These are phyloP conservation scores for Trichothecium sympodiale DNA, from an alignment of 2,329 filamentous ascomycete species.

Conservation along the genomic window DNA sequence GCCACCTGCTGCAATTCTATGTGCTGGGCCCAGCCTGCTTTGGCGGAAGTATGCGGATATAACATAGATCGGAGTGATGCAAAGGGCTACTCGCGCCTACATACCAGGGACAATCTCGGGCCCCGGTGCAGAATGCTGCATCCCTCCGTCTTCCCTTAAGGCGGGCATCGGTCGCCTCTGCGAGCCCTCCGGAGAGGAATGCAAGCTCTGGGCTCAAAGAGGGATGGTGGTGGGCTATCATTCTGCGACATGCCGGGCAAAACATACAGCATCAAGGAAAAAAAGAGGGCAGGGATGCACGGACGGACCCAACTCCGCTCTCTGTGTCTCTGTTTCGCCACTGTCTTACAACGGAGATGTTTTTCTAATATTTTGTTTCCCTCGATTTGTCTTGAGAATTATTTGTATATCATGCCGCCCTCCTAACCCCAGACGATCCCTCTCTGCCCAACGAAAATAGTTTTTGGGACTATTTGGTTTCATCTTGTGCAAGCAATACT, in stretches of 20 bases:
- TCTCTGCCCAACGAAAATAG: neutral
- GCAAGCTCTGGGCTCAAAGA: conserved; percentile 1
- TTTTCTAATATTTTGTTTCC: neutral
- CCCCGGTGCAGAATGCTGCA: neutral
- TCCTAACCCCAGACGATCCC: conserved; percentile 1
- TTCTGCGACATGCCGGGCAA: too few relatives aligned
- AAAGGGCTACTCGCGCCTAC: conserved; percentile 1
- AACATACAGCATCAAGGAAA: neutral
- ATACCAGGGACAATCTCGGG: conserved; percentile 1
- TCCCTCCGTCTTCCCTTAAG: conserved; percentile 1
- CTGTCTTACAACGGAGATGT: neutral
- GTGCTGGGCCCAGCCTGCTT: too few relatives aligned
- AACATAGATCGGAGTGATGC: conserved; percentile 1
- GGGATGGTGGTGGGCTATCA: conserved; percentile 2
- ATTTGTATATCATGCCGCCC: conserved; percentile 9
- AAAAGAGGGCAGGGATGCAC: neutral
- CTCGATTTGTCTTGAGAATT: conserved; percentile 2
- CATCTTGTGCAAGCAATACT: neutral
- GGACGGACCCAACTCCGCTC: neutral
- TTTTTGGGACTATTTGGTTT: neutral
- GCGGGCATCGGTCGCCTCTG: conserved; percentile 1
- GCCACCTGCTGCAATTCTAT: too few relatives aligned
- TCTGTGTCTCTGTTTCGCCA: conserved; percentile 2
- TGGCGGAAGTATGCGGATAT: too few relatives aligned
- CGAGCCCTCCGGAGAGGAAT: conserved; percentile 4